phyloP scores from a whole-genome alignment of 345 rosid species.

The Mercurialis annua region DNA sequence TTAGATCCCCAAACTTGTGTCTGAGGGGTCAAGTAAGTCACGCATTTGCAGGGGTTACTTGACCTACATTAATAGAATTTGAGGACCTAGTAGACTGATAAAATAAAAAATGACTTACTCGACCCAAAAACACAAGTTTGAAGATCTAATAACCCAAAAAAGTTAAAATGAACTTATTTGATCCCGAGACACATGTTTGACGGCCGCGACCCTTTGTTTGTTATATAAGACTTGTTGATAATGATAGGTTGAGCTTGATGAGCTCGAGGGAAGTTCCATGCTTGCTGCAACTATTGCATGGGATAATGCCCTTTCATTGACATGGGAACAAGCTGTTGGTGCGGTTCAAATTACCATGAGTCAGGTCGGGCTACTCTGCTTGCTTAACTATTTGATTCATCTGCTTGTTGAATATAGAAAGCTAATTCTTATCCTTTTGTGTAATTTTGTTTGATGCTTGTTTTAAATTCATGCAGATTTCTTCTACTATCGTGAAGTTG shows the following conservation, averaged over 20 bases:
- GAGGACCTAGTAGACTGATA: too few relatives aligned
- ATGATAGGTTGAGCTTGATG: constrained; percentile 88
- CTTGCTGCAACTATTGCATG: constrained; percentile 76
- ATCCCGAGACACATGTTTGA: too few relatives aligned
- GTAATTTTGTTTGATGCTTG: neutral
- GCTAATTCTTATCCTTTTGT: neutral
- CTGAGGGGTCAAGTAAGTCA: too few relatives aligned
- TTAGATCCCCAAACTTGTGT: too few relatives aligned
- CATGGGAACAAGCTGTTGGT: constrained; percentile 52
- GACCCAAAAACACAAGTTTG: too few relatives aligned
- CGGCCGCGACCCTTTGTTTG: too few relatives aligned
- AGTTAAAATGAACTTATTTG: too few relatives aligned
- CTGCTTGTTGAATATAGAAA: neutral
- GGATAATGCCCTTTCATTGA: constrained; percentile 63
- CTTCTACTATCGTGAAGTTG: constrained; percentile 42
- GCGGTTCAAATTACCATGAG: constrained; percentile 44
- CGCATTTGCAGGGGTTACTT: too few relatives aligned
- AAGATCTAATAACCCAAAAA: too few relatives aligned
- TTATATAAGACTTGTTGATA: constrained; percentile 30
- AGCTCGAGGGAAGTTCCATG: constrained; percentile 62
- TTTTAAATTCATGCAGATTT: constrained; percentile 40
- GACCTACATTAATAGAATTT: too few relatives aligned
- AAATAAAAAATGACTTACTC: too few relatives aligned
- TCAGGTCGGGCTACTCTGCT: constrained; percentile 35
- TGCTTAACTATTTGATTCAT: neutral